phyloP scores from a whole-genome alignment of 225 moss, liverwort and hornwort species.

The Pseudoscleropodium purum region DNA sequence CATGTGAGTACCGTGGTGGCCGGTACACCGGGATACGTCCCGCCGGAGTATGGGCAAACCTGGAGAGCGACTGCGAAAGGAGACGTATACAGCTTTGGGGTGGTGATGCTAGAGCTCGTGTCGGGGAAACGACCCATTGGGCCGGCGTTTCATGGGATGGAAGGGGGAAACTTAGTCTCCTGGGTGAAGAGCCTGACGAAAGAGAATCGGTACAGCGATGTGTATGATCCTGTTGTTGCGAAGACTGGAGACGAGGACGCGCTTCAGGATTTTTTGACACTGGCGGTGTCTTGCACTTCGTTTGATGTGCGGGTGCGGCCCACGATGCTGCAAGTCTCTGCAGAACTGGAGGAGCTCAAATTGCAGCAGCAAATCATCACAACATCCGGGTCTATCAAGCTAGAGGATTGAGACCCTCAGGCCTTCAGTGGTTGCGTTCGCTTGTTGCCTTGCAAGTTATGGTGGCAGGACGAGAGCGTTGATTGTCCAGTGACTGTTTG shows the following conservation, averaged over 20 bases:
- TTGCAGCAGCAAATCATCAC: neutral
- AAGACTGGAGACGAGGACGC: neutral
- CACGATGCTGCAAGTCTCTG: constrained; percentile 28
- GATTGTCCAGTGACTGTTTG: neutral
- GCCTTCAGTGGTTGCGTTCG: neutral
- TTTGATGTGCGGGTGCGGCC: constrained; percentile 12
- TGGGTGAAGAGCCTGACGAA: constrained; percentile 23
- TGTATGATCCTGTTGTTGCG: constrained; percentile 5
- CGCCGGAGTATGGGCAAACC: constrained; percentile 64
- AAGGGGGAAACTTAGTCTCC: constrained; percentile 27
- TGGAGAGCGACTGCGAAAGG: constrained; percentile 76
- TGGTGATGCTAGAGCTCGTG: constrained; percentile 68
- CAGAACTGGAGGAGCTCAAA: constrained; percentile 22
- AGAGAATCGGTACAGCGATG: constrained; percentile 5
- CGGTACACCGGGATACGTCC: constrained; percentile 51
- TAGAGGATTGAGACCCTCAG: neutral
- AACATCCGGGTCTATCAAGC: neutral
- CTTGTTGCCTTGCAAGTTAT: neutral
- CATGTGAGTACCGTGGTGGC: constrained; percentile 49
- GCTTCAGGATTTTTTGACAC: neutral
- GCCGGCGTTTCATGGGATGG: constrained; percentile 30
- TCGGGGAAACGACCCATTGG: constrained; percentile 42
- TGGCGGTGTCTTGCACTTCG: constrained; percentile 25
- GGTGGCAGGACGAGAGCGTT: neutral
- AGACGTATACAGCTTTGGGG: constrained; percentile 79